Conservation (phyloP, 768 basidiomycete genomes). For the Tulasnella sp. region DNA sequence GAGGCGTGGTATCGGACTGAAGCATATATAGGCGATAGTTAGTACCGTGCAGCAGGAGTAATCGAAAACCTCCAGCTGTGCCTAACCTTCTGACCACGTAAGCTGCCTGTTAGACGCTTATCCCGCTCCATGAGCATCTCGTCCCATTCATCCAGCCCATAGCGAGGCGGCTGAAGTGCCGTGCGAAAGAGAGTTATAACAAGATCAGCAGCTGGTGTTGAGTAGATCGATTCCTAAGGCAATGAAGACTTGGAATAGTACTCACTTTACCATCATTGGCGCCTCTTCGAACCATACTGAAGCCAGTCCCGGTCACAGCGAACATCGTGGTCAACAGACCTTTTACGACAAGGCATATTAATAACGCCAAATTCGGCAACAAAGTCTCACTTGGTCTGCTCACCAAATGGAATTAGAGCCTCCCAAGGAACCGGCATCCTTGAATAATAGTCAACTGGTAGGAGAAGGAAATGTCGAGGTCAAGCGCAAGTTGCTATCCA, state of each 20-base stretch:
- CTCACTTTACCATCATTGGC: conserved; percentile 88
- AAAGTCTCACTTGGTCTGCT: conserved; percentile 14
- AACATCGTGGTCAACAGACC: conserved; percentile 83
- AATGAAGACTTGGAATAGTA: conserved; percentile 11
- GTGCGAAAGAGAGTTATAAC: neutral
- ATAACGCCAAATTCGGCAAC: conserved; percentile 20
- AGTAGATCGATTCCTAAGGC: neutral
- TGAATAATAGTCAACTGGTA: conserved; percentile 5
- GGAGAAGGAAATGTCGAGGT: neutral
- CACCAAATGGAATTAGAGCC: conserved; percentile 92
- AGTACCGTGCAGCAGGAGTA: no score
- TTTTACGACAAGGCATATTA: conserved; percentile 26
- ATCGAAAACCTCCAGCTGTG: neutral
- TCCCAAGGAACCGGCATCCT: conserved; percentile 96
- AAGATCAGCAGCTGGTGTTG: neutral
- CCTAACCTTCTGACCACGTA: conserved; percentile 77
- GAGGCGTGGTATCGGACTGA: conserved; percentile 59
- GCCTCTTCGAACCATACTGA: conserved; percentile 63
- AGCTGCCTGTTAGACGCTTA: conserved; percentile 73
- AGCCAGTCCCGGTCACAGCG: conserved; percentile 78
- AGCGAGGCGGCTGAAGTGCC: conserved; percentile 58
- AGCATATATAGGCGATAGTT: neutral
- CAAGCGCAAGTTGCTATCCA: neutral
- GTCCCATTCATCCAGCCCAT: conserved; percentile 83
- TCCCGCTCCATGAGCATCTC: conserved; percentile 95